phyloP scores from a whole-genome alignment of 1,284 basidiomycete genomes.

The Puccinia coronata region DNA sequence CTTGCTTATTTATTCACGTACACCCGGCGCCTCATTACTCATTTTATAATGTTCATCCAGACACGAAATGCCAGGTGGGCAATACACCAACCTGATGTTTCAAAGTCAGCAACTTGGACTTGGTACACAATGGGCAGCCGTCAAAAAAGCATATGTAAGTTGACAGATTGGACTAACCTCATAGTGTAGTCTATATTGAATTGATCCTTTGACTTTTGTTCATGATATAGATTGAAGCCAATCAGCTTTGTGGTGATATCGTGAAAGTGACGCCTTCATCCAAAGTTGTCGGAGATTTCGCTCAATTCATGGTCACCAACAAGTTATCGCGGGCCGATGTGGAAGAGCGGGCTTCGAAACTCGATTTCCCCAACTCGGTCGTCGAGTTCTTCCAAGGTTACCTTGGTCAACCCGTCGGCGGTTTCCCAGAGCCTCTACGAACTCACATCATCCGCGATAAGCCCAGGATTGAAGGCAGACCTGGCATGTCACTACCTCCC shows the following conservation, averaged over 20 bases:
- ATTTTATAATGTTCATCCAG: conserved; percentile 84
- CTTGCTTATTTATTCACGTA: background rate
- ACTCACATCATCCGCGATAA: conserved; percentile 89
- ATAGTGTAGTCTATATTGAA: background rate
- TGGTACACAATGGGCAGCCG: conserved; percentile 92
- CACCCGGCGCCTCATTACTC: background rate
- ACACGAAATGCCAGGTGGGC: conserved; percentile 98
- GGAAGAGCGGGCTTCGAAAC: conserved; percentile 76
- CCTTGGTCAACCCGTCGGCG: conserved; percentile 85
- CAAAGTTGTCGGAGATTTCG: conserved; percentile 98
- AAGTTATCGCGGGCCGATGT: conserved; percentile 83
- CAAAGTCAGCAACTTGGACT: conserved; percentile 96
- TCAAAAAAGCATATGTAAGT: conserved; percentile 86
- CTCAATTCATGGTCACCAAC: conserved; percentile 95
- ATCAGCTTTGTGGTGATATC: conserved; percentile 84
- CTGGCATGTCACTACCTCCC: conserved; percentile 81
- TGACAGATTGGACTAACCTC: background rate
- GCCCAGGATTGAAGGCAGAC: conserved; percentile 87
- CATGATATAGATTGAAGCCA: conserved; percentile 54
- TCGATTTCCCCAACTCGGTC: conserved; percentile 85
- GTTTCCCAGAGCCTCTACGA: conserved; percentile 96
- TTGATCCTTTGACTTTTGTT: background rate
- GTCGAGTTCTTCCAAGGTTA: conserved; percentile 69
- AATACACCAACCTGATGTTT: conserved; percentile 70
- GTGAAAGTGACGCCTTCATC: conserved; percentile 99